phyloP scores from a whole-genome alignment of 2,329 filamentous ascomycete genomes.

The Bipolaris oryzae region DNA sequence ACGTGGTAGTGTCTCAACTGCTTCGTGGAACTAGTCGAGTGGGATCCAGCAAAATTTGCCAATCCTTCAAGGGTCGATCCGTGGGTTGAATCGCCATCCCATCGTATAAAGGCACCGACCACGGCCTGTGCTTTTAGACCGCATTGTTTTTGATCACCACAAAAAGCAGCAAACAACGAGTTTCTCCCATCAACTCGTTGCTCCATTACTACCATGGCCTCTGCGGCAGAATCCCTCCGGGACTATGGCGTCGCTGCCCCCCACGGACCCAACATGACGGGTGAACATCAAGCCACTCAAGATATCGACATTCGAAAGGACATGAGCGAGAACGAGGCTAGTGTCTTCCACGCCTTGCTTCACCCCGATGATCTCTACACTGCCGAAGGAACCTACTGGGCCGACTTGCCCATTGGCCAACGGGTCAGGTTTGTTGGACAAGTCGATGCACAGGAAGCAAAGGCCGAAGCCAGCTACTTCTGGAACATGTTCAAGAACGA shows the following conservation, averaged over 20 bases:
- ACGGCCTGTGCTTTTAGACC: conserved; percentile 5
- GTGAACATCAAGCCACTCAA: conserved; percentile 52
- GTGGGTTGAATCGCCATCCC: not conserved
- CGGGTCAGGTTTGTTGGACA: conserved; percentile 76
- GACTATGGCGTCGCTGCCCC: conserved; percentile 57
- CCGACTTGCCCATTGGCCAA: conserved; percentile 75
- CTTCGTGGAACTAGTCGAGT: conserved; percentile 14
- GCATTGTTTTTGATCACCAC: not conserved
- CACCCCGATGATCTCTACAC: conserved; percentile 90
- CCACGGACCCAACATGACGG: conserved; percentile 55
- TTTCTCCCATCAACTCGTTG: not conserved
- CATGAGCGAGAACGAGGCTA: conserved; percentile 65
- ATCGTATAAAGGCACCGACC: conserved; percentile 21
- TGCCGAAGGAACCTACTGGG: conserved; percentile 86
- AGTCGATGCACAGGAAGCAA: conserved; percentile 73
- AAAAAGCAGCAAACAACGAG: conserved; percentile 1
- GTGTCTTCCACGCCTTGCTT: conserved; percentile 77
- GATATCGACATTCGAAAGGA: conserved; percentile 46
- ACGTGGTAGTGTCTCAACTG: conserved; percentile 27
- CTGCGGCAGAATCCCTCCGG: conserved; percentile 41
- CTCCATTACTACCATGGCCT: conserved; percentile 23
- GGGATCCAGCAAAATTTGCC: conserved; percentile 1
- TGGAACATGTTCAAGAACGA: conserved; percentile 85
- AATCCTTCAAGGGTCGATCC: conserved; percentile 2
- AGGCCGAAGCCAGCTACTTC: conserved; percentile 68